phyloP scores from a whole-genome alignment of 73 alveolate genomes.

The Paramecium octaurelia region DNA sequence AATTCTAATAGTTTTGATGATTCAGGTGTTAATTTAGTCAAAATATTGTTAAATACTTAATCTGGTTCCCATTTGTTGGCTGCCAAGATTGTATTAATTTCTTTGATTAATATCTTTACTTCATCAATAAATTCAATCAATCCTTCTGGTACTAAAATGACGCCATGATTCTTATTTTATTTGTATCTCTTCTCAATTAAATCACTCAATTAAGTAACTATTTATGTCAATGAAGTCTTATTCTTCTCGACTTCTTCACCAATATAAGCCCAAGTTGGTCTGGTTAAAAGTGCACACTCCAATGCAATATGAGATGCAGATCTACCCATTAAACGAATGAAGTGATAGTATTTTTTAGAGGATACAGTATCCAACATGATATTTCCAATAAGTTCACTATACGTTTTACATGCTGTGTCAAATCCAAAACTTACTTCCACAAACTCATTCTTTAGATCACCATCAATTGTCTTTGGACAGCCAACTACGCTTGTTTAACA shows the following conservation, averaged over 20 bases:
- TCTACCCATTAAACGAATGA: constrained; percentile 98
- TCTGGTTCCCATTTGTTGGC: constrained; percentile 11
- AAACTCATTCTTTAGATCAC: constrained; percentile 84
- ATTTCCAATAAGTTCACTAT: constrained; percentile 96
- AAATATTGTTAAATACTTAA: constrained; percentile 68
- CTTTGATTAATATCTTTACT: constrained; percentile 69
- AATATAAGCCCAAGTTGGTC: not conserved
- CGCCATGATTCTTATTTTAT: constrained; percentile 90
- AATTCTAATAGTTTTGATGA: constrained; percentile 51
- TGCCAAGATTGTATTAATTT: not conserved
- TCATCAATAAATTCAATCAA: constrained; percentile 94
- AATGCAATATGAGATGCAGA: constrained; percentile 98
- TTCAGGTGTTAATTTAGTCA: constrained; percentile 1
- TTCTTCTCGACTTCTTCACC: constrained; percentile 89
- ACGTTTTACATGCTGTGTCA: constrained; percentile 90
- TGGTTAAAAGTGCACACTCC: constrained; percentile 80
- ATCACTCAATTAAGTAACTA: constrained; percentile 81
- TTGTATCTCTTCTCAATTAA: constrained; percentile 52
- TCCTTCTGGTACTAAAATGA: constrained; percentile 97
- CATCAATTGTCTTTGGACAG: constrained; percentile 98
- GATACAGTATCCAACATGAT: constrained; percentile 79
- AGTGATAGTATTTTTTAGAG: constrained; percentile 87
- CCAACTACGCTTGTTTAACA: constrained; percentile 91
- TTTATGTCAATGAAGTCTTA: constrained; percentile 74
- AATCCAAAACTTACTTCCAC: constrained; percentile 50